Evolutionary conservation across 1,139 yeast species (phyloP).

Genomic region (Pichia sp.): DNA sequence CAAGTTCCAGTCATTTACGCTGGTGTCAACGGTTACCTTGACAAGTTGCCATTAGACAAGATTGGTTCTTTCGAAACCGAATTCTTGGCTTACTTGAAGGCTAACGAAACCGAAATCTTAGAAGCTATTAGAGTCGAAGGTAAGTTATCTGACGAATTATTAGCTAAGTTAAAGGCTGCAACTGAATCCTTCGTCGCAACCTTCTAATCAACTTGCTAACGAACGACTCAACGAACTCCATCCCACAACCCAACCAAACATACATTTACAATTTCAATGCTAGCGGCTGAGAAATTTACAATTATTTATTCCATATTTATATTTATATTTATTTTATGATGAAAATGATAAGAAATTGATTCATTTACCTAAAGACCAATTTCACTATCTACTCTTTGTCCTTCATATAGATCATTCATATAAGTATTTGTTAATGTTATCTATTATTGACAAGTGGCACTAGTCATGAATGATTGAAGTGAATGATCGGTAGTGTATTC

Average conservation of each 20-base stretch:
- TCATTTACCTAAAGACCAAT: too few relatives aligned
- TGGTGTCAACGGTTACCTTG: constrained; percentile 99
- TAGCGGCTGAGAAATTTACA: too few relatives aligned
- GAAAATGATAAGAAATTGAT: constrained; percentile 15
- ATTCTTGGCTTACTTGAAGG: constrained; percentile 84
- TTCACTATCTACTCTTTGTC: too few relatives aligned
- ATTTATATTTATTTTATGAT: constrained; percentile 19
- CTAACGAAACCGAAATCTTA: constrained; percentile 81
- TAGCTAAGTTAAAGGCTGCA: constrained; percentile 82
- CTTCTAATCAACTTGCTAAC: constrained; percentile 45
- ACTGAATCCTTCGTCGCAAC: constrained; percentile 91
- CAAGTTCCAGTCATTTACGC: constrained; percentile 99
- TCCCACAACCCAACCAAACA: too few relatives aligned
- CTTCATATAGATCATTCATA: too few relatives aligned
- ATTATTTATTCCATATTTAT: constrained; percentile 17
- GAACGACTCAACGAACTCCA: too few relatives aligned
- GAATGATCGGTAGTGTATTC: too few relatives aligned
- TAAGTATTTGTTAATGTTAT: too few relatives aligned
- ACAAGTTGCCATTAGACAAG: constrained; percentile 75
- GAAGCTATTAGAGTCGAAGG: constrained; percentile 84
- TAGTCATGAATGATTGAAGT: too few relatives aligned
- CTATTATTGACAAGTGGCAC: too few relatives aligned
- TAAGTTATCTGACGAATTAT: constrained; percentile 80
- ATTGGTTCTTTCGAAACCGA: constrained; percentile 89
- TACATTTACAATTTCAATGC: too few relatives aligned